Base-by-base conservation (phyloP, 768 basidiomycete species). In the Baorangia bicolor region DNA sequence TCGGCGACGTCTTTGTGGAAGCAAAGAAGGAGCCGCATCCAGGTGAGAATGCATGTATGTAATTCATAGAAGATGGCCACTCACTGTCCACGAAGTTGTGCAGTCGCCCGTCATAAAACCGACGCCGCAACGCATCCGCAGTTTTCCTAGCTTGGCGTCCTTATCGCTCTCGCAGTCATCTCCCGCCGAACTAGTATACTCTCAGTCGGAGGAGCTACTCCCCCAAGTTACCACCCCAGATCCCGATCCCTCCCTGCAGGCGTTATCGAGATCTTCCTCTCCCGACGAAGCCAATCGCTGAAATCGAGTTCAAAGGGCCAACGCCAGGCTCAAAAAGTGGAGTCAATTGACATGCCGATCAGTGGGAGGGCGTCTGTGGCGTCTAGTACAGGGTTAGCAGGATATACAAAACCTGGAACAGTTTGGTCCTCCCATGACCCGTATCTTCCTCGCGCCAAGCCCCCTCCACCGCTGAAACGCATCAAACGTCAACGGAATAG, bases 381-480 rank as follows among this genome's bases (percentile, higher is more conserved):
- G 20, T n/a, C 49, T 7, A 18, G 14, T 1, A 11, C 28, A n/a
- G 13, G 13, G 31, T 25, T 4, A 4, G 4, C 9, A 2, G 37
- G 14, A 4, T 0, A 1, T 7, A 7, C 6, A 16, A 45, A 31
- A 5, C 48, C 38, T 4, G 8, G 5, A 12, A 51, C 65, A n/a
- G 11, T 52, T 7, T 67, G 67, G 51, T 50, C 53, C n/a, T 21
- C 56, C 12, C 5, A 55, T 18, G 69, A 69, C 31, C 25, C 62
- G 0, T 69, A 33, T 31, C 56, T 72, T 42, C 60, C 67, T 13
- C 65, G 56, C 5, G 56, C 66, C 27, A 65, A 61, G 30, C 52
- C 62, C 20, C 57, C 64, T 28, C 51, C 50, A 2, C 61, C 67
- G 3, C 55, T 64, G 0, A 58, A 57, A 27, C 20, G 2, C 9